Conservation (phyloP, 1,284 basidiomycete genomes). For the Inonotus hispidus region DNA sequence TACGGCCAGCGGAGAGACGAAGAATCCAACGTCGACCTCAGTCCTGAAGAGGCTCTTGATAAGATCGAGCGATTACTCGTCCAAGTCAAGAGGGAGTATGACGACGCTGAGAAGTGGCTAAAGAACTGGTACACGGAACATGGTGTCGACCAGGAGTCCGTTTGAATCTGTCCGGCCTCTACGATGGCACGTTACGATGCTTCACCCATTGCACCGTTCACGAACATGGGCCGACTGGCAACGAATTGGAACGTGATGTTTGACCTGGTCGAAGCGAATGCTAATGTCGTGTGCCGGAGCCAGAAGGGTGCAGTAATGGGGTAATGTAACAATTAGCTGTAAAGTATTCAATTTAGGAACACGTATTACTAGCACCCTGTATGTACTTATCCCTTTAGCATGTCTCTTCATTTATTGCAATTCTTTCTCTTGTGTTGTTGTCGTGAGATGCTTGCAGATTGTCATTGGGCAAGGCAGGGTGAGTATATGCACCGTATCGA, state of each 20-base stretch:
- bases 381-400: neutral
- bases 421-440: neutral
- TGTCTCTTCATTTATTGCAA: neutral
- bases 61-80: constrained; percentile 52
- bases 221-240: neutral
- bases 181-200: neutral
- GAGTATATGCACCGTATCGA: neutral
- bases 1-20: constrained; percentile 64
- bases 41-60: constrained; percentile 53
- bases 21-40: constrained; percentile 40
- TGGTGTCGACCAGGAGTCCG: constrained; percentile 4
- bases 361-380: neutral
- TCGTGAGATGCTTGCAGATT: too few relatives aligned
- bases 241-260: neutral
- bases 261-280: neutral
- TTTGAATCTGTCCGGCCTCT: neutral
- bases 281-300: neutral
- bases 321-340: neutral
- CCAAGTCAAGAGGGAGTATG: constrained; percentile 53
- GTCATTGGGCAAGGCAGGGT: neutral
- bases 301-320: neutral
- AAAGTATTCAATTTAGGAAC: constrained; percentile 9
- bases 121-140: constrained; percentile 38
- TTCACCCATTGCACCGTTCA: neutral
- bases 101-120: constrained; percentile 50